Evolutionary conservation across 1,284 basidiomycete species (phyloP).

Genomic region (Ceratobasidium sp.): DNA sequence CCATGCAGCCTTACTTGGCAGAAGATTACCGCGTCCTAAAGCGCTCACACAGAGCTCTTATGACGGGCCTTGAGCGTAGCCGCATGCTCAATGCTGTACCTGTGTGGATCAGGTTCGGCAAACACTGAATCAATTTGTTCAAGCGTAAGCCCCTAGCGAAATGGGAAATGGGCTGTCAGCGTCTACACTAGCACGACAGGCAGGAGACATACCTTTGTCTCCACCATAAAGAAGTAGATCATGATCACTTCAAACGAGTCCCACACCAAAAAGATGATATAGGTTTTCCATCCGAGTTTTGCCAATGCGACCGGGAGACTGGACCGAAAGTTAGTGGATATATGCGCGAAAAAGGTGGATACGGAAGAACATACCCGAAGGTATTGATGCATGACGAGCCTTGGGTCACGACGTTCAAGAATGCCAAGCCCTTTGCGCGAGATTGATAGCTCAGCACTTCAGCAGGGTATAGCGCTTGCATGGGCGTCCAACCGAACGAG

Average conservation of each 20-base stretch:
- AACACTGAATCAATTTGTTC: slow-evolving; percentile 68
- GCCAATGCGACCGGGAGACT: slow-evolving; percentile 61
- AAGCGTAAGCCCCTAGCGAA: slow-evolving; percentile 58
- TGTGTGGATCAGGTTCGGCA: slow-evolving; percentile 59
- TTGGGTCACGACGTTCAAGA: slow-evolving; percentile 56
- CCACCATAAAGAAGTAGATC: slow-evolving; percentile 64
- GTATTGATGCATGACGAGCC: slow-evolving; percentile 60
- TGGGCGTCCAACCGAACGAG: slow-evolving; percentile 66
- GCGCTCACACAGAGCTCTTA: no score
- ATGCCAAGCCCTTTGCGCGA: slow-evolving; percentile 60
- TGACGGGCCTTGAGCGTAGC: slow-evolving; percentile 27
- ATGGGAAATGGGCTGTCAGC: neutral
- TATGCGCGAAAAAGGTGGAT: neutral
- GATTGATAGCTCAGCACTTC: slow-evolving; percentile 64
- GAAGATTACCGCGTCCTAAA: no score
- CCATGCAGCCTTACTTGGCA: no score
- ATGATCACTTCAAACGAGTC: slow-evolving; percentile 66
- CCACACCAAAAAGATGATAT: slow-evolving; percentile 64
- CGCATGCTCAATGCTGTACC: slow-evolving; percentile 55
- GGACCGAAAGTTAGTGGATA: neutral
- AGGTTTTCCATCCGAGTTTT: slow-evolving; percentile 62
- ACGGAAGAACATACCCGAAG: slow-evolving; percentile 51
- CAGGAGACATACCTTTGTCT: slow-evolving; percentile 51
- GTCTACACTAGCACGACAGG: slow-evolving; percentile 25
- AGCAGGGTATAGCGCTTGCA: slow-evolving; percentile 66